These are phyloP conservation scores for Tilletiaria anomala DNA, from an alignment of 1,284 basidiomycete species.

Conservation along the genomic window DNA sequence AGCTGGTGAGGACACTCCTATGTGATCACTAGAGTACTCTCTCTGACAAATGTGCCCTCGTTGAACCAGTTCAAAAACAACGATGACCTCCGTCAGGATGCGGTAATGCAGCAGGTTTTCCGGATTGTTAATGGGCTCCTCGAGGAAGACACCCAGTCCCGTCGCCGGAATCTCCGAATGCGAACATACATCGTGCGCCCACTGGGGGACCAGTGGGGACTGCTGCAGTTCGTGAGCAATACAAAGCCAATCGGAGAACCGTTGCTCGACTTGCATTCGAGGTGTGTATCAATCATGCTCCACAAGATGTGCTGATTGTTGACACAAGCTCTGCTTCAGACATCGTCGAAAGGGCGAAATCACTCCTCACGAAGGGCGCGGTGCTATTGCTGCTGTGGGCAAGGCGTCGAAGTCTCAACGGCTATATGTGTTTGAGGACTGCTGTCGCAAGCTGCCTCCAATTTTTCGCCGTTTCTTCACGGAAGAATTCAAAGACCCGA, in stretches of 20 bases:
- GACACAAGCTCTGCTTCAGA: background rate
- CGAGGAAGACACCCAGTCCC: constrained; percentile 57
- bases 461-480: constrained; percentile 91
- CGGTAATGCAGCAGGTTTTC: constrained; percentile 98
- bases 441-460: constrained; percentile 55
- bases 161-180: constrained; percentile 57
- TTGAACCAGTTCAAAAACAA: constrained; percentile 69
- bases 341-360: background rate
- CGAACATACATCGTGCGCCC: constrained; percentile 81
- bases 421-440: constrained; percentile 44
- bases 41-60: background rate
- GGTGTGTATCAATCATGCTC: constrained; percentile 1
- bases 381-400: constrained; percentile 7
- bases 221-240: constrained; percentile 80
- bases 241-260: constrained; percentile 56
- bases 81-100: constrained; percentile 83
- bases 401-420: constrained; percentile 26
- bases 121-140: constrained; percentile 72
- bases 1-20: constrained; percentile 52
- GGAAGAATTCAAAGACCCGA: constrained; percentile 69
- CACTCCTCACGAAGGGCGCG: background rate
- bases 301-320: background rate
- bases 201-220: constrained; percentile 61
- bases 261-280: constrained; percentile 52
- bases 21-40: background rate